Evolutionary conservation across 805 yeast species (phyloP), one percentile per base, ranked within the genome.

Genomic region (Spathaspora girioi): DNA sequence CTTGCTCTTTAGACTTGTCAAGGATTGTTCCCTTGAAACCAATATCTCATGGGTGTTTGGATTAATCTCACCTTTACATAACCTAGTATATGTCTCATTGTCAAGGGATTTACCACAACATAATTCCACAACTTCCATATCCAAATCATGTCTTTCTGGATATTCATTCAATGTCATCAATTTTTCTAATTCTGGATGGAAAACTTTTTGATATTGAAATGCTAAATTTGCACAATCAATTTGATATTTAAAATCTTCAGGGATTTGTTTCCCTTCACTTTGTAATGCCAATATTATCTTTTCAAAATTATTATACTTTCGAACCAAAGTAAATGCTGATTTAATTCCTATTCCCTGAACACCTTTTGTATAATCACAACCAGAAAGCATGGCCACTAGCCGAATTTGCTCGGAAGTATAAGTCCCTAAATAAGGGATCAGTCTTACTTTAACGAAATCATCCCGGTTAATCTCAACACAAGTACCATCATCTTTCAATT

Each of bases 321-420:
- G 73, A 1, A 89, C 83, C 43, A 86, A 64, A 41, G 70, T 72
- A 49, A 87, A 79, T 0, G 97, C 96, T 26, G 85, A 87, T 44
- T 83, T 81, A 9, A 91, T 75, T 0, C 99, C 99, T 14, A 93
- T 76, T 1, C 87, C 86, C 0, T 86, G 80, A 6, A 94, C 74
- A 0, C 99, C 99, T 50, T 82, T 82, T 0, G 97, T 89, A 62
- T 94, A 94, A 66, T 94, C 99, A 69, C 99, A 94, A 0, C 99
- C 99, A n/a, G 96, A 82, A 4, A 94, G 64, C 58, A 92, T 86
- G 1, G 97, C 98, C 68, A 89, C 80, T 42, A 83, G 74, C 45
- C 94, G 75, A 49, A 89, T 65, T 59, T 89, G 89, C 9, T 78
- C 80, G 26, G 71, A 78, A 18, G 77, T 65, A 57, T 85, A 76